Base-by-base conservation (phyloP, 2,329 filamentous ascomycete genomes). In the Alternaria postmessia region DNA sequence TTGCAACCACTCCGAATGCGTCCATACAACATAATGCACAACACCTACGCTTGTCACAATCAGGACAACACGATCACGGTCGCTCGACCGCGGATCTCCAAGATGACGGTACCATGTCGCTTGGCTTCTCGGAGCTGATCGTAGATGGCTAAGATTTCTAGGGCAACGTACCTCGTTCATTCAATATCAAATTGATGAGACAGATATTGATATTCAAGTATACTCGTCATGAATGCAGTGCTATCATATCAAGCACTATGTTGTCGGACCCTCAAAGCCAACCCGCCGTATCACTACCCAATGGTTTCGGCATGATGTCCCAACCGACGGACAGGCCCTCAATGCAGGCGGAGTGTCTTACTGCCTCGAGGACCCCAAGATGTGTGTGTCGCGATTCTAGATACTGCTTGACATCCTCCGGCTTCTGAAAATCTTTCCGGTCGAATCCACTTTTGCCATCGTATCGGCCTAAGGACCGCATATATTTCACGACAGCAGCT, bases 401-500 rank as follows among this genome's bases (percentile, higher is more conserved):
- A 44, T 76, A 82, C 8, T 72, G 59, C 0, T 63, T 51, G 0
- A 79, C 73, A 39, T 79, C 75, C 22, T 70, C 61, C 9, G 76
- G 67, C 4, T 59, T 65, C 7, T 67, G 64, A 34, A 75, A 77
- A 58, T 81, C 75, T 11, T 57, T 64, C 5, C 68, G 68, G 2
- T 80, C 66, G 43, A 87, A 87, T 0, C 84, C 84, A 3, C 65
- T 75, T 1, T 64, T 68, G 0, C 78, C 83, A 4, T 78, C 72
- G 62, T 81, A 83, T 58, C 85, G 85, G 0, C 86, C 86, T 14
- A 88, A 66, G 30, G 83, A 85, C 28, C 84, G 77, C 38, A 88
- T 69, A 69, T 87, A 88, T 65, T 83, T 86, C 83, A 84, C 84
- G 3, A 81, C 79, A 1, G 83, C 85, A 0, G 84, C 86, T 3